Conservation (phyloP, 225 moss, liverwort and hornwort genomes). For the Physcomitrellopsis africana region DNA sequence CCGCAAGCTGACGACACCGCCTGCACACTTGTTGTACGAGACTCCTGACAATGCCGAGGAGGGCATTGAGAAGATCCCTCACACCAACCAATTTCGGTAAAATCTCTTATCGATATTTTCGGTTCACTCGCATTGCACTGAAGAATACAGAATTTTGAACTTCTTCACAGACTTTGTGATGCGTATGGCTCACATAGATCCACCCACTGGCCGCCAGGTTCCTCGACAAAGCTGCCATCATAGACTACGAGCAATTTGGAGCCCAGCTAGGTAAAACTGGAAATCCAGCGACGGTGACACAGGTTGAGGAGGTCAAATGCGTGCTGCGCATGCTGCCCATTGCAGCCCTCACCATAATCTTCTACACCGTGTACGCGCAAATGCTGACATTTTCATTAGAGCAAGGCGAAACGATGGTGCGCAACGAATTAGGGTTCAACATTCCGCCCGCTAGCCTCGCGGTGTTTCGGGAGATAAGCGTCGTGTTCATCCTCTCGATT, state of each 20-base stretch:
- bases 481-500: slow-evolving; percentile 21
- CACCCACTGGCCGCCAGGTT: slow-evolving; percentile 4
- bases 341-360: slow-evolving; percentile 36
- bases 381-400: slow-evolving; percentile 39
- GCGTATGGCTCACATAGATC: too few species aligned
- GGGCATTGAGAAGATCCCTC: slow-evolving; percentile 18
- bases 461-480: slow-evolving; percentile 37
- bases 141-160: too few species aligned
- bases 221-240: slow-evolving; percentile 42
- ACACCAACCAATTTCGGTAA: slow-evolving; percentile 39
- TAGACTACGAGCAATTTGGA: neutral
- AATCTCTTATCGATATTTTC: neutral
- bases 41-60: neutral
- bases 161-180: too few species aligned
- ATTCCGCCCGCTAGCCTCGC: slow-evolving; percentile 37
- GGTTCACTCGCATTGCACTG: neutral
- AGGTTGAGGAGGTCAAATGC: slow-evolving; percentile 64
- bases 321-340: slow-evolving; percentile 59
- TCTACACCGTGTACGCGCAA: slow-evolving; percentile 45
- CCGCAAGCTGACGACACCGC: slow-evolving; percentile 10
- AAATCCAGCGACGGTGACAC: slow-evolving; percentile 28
- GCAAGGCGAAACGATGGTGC: slow-evolving; percentile 41
- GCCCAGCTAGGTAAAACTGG: neutral
- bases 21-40: slow-evolving; percentile 26
- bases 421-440: slow-evolving; percentile 18